A percentile compares a stretch with the other conserved stretches of the same genome.
These are phyloP conservation scores for Suillus lakei DNA, from an alignment of 768 basidiomycete genomes.

Conservation along the genomic window DNA sequence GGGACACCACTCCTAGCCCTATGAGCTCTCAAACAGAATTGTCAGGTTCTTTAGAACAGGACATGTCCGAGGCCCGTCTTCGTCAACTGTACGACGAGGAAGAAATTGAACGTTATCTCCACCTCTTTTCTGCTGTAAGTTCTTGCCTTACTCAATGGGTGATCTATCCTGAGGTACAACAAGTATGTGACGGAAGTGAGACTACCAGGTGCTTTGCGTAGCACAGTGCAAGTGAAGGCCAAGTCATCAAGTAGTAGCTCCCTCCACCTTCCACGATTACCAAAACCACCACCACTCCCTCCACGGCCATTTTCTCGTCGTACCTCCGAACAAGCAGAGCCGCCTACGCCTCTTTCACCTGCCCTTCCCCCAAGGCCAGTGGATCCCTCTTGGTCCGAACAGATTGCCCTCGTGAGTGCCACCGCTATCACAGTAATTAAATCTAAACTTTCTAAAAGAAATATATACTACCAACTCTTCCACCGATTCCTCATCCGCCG, in stretches of 20 bases:
- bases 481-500: slow-evolving; percentile 41
- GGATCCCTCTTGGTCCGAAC: slow-evolving; percentile 30
- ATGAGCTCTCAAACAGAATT: slow-evolving; percentile 3
- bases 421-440: slow-evolving; percentile 14
- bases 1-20: background rate
- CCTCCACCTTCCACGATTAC: background rate
- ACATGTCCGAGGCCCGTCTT: slow-evolving; percentile 55
- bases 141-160: background rate
- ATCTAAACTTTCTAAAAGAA: slow-evolving; percentile 28
- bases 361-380: slow-evolving; percentile 12
- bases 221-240: slow-evolving; percentile 27
- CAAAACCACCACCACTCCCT: slow-evolving; percentile 7
- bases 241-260: background rate
- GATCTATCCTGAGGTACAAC: slow-evolving; percentile 4
- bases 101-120: slow-evolving; percentile 64
- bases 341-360: slow-evolving; percentile 11
- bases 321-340: background rate
- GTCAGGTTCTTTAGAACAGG: slow-evolving; percentile 24
- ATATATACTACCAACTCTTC: slow-evolving; percentile 53
- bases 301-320: background rate
- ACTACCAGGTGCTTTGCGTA: slow-evolving; percentile 28
- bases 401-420: slow-evolving; percentile 29
- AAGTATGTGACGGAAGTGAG: slow-evolving; percentile 68
- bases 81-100: slow-evolving; percentile 65
- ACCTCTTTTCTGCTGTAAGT: slow-evolving; percentile 64